These are phyloP conservation scores for Sisymbrium altissimum DNA, from an alignment of 345 rosid genomes.

Conservation along the genomic window DNA sequence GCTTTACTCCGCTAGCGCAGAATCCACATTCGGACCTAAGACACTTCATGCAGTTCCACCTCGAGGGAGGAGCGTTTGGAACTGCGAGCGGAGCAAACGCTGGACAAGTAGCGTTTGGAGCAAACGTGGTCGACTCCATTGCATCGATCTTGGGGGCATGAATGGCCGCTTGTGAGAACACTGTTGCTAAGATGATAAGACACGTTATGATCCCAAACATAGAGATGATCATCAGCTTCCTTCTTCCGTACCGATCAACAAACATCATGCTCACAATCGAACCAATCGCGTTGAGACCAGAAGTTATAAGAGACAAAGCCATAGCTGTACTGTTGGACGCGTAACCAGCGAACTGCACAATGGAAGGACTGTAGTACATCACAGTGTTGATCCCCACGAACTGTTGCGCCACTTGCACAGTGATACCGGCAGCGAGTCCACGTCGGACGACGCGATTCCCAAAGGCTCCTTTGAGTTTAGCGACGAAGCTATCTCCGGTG, in stretches of 20 bases:
- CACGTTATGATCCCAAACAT: constrained; percentile 63
- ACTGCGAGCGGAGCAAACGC: constrained; percentile 32
- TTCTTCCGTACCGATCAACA: constrained; percentile 78
- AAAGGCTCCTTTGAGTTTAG: constrained; percentile 70
- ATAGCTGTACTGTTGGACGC: constrained; percentile 78
- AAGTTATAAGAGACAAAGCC: constrained; percentile 79
- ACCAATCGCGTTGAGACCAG: constrained; percentile 81
- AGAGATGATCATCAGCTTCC: constrained; percentile 73
- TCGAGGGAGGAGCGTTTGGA: constrained; percentile 27
- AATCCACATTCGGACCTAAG: constrained; percentile 54
- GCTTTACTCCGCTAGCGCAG: constrained; percentile 42
- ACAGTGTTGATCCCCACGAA: constrained; percentile 90
- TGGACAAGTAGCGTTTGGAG: constrained; percentile 60
- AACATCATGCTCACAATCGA: constrained; percentile 68
- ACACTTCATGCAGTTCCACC: constrained; percentile 75
- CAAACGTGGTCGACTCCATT: constrained; percentile 40
- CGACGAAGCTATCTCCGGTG: constrained; percentile 40
- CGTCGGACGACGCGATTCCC: constrained; percentile 47
- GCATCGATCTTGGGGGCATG: constrained; percentile 48
- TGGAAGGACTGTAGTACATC: constrained; percentile 84
- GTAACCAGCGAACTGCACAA: constrained; percentile 83
- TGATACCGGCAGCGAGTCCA: constrained; percentile 75
- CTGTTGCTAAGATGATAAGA: constrained; percentile 47
- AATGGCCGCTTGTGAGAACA: constrained; percentile 54
- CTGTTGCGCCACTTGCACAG: constrained; percentile 90